These are phyloP conservation scores for Plasmodium adleri DNA, from an alignment of 169 alveolate species.

Conservation along the genomic window DNA sequence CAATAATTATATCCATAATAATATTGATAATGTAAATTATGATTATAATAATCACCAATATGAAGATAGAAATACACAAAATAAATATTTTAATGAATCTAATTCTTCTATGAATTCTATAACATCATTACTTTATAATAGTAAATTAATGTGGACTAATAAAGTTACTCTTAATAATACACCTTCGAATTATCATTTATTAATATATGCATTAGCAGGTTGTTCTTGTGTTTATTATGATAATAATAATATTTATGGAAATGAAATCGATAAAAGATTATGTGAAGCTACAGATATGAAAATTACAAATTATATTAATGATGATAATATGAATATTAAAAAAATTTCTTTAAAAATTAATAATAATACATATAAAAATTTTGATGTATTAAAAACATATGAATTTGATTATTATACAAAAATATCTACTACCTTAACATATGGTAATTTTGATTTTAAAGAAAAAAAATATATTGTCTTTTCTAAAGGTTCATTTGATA, in stretches of 20 bases:
- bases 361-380: constrained; percentile 14
- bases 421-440: constrained; percentile 57
- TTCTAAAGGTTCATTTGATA: constrained; percentile 74
- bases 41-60: background rate
- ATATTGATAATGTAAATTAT: background rate
- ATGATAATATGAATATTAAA: constrained; percentile 42
- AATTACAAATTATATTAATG: constrained; percentile 30
- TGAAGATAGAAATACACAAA: background rate
- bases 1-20: background rate
- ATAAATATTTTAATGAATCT: constrained; percentile 32
- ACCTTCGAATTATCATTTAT: constrained; percentile 40
- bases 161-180: constrained; percentile 52
- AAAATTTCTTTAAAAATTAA: constrained; percentile 43
- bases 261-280: constrained; percentile 59
- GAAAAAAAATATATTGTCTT: constrained; percentile 50
- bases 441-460: constrained; percentile 49
- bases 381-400: constrained; percentile 34
- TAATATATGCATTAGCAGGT: constrained; percentile 71
- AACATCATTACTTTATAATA: constrained; percentile 61
- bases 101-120: constrained; percentile 50
- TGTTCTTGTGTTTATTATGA: constrained; percentile 66
- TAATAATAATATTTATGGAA: constrained; percentile 43
- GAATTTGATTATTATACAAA: constrained; percentile 73
- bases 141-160: constrained; percentile 70
- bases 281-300: constrained; percentile 70